These are phyloP conservation scores for Alternaria gaisen DNA, from an alignment of 2,329 filamentous ascomycete species.

Conservation along the genomic window DNA sequence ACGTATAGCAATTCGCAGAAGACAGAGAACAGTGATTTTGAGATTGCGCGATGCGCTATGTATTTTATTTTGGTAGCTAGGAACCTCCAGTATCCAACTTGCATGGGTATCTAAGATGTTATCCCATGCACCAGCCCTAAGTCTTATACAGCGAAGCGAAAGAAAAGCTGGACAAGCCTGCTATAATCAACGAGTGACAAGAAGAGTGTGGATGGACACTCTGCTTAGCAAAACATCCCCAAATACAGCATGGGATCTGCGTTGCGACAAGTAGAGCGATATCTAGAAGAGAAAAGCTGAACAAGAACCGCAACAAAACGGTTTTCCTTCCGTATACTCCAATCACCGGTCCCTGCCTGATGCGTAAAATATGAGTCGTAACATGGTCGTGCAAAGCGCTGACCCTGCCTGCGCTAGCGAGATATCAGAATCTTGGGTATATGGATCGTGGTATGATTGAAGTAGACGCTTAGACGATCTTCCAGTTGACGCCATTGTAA, in stretches of 20 bases:
- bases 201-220: conserved; percentile 24
- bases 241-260: conserved; percentile 34
- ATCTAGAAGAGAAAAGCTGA: conserved; percentile 22
- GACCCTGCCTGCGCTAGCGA: conserved; percentile 52
- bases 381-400: conserved; percentile 52
- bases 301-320: conserved; percentile 15
- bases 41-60: conserved; percentile 11
- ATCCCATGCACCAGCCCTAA: conserved; percentile 28
- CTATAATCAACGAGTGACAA: conserved; percentile 40
- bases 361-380: conserved; percentile 39
- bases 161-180: conserved; percentile 5
- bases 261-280: conserved; percentile 8
- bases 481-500: conserved; percentile 36
- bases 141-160: conserved; percentile 39
- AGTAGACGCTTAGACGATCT: conserved; percentile 31
- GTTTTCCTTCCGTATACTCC: conserved; percentile 30
- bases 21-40: background rate
- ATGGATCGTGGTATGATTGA: conserved; percentile 33
- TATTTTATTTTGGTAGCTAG: conserved; percentile 23
- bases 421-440: conserved; percentile 40
- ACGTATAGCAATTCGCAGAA: background rate
- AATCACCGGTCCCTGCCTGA: conserved; percentile 32
- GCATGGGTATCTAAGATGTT: conserved; percentile 28
- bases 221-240: conserved; percentile 20
- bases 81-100: conserved; percentile 22